Percentiles rank a stretch among this genome's conserved stretches.
Conservation (phyloP, 768 basidiomycete genomes). For the Suillus subaureus region DNA sequence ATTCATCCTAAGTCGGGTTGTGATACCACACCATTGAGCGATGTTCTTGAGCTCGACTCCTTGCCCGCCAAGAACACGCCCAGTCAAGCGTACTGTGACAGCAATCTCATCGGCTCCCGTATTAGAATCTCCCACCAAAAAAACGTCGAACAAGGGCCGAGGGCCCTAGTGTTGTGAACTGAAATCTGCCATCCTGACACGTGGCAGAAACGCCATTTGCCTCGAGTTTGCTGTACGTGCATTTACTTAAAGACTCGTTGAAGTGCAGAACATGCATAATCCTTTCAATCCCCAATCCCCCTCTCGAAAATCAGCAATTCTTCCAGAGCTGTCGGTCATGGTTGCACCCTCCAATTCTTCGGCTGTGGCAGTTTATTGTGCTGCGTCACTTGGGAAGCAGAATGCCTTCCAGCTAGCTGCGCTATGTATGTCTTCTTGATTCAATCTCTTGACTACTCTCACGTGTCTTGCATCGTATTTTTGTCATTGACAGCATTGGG, state of each 20-base stretch:
- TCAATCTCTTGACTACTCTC: constrained; percentile 12
- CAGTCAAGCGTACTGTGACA: not conserved
- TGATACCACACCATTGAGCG: not conserved
- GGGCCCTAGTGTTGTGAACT: not conserved
- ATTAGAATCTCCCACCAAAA: not conserved
- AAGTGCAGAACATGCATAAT: constrained; percentile 14
- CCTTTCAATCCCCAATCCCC: constrained; percentile 10
- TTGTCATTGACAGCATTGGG: constrained; percentile 64
- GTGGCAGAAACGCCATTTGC: not conserved
- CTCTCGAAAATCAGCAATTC: not conserved
- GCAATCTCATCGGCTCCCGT: not conserved
- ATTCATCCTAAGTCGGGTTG: not conserved
- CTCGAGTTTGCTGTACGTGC: constrained; percentile 10
- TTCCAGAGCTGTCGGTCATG: constrained; percentile 25
- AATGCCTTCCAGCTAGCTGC: constrained; percentile 70
- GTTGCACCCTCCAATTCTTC: constrained; percentile 33
- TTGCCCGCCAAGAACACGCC: not conserved
- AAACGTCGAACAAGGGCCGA: not conserved
- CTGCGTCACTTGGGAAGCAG: constrained; percentile 66
- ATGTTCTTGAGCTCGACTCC: not conserved
- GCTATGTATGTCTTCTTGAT: constrained; percentile 50
- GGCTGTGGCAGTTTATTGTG: constrained; percentile 84
- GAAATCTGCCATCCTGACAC: not conserved
- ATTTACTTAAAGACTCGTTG: constrained; percentile 33
- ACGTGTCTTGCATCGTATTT: constrained; percentile 2